Conservation (phyloP, 352 stramenopile genomes). For the Globisporangium solare region DNA sequence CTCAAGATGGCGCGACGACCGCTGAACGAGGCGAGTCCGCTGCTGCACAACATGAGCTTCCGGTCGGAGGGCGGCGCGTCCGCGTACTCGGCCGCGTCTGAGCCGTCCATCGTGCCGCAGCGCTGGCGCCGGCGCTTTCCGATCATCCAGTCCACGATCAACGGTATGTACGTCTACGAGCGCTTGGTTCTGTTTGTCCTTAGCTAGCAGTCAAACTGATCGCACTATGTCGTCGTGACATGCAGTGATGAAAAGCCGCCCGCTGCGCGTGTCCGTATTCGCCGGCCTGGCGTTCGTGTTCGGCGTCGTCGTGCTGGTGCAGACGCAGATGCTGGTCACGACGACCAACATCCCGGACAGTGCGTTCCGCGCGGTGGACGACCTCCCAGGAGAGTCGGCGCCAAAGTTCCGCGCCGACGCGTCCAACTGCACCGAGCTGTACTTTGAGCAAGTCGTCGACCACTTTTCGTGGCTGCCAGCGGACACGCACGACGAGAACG, state of each 20-base stretch:
- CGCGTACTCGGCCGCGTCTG: conserved; percentile 1
- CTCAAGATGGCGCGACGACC: background rate
- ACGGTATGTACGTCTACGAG: conserved; percentile 7
- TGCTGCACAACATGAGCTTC: conserved; percentile 8
- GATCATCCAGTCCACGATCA: conserved; percentile 13
- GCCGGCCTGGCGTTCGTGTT: conserved; percentile 41
- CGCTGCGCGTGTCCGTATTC: conserved; percentile 44
- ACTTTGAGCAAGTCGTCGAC: conserved; percentile 86
- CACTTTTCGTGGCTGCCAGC: conserved; percentile 77
- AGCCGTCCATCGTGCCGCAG: conserved; percentile 15
- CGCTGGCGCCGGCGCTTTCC: conserved; percentile 18
- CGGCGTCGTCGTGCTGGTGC: conserved; percentile 62
- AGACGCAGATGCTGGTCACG: conserved; percentile 55
- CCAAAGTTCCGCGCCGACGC: conserved; percentile 31
- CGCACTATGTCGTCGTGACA: background rate
- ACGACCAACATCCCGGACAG: conserved; percentile 37
- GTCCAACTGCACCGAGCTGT: conserved; percentile 81
- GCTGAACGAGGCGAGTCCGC: conserved; percentile 5
- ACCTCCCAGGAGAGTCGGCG: conserved; percentile 5
- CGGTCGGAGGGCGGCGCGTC: conserved; percentile 3
- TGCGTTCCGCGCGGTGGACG: conserved; percentile 20
- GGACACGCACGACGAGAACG: background rate
- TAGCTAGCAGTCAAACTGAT: background rate
- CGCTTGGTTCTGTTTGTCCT: background rate
- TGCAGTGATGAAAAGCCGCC: conserved; percentile 13